Conservation (phyloP, 495 filamentous ascomycete species). For the Annulohypoxylon bovei region DNA sequence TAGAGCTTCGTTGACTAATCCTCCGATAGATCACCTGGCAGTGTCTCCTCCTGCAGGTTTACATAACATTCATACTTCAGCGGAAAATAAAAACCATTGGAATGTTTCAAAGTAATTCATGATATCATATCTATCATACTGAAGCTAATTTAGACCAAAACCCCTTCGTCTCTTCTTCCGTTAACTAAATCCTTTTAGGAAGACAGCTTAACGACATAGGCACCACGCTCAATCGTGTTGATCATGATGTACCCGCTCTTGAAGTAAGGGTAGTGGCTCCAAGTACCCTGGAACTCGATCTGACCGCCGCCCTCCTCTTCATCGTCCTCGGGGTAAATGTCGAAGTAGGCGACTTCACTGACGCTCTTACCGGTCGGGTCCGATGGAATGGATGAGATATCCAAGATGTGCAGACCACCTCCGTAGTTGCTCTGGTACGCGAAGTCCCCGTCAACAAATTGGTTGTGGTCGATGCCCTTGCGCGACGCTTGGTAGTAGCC, state of each 20-base stretch:
- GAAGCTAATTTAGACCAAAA: not conserved
- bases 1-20: too few relatives aligned
- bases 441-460: constrained; percentile 64
- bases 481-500: constrained; percentile 62
- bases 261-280: constrained; percentile 67
- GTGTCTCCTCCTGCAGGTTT: too few relatives aligned
- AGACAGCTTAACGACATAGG: constrained; percentile 60
- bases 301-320: constrained; percentile 53
- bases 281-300: constrained; percentile 66
- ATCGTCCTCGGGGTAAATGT: constrained; percentile 71
- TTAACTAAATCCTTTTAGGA: not conserved
- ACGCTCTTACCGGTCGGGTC: constrained; percentile 65
- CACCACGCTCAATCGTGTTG: constrained; percentile 69
- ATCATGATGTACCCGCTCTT: constrained; percentile 65
- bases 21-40: too few relatives aligned
- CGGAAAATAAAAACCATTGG: not conserved
- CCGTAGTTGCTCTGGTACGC: constrained; percentile 69
- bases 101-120: constrained; percentile 18
- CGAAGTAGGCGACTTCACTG: constrained; percentile 66
- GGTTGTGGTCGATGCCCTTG: constrained; percentile 69
- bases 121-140: constrained; percentile 16
- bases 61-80: too few relatives aligned
- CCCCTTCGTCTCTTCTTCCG: not conserved
- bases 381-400: constrained; percentile 61
- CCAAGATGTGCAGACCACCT: constrained; percentile 65